A percentile compares a stretch with the other conserved stretches of the same genome.
These are phyloP conservation scores for Trametopsis cervina DNA, from an alignment of 768 basidiomycete genomes.

Conservation along the genomic window DNA sequence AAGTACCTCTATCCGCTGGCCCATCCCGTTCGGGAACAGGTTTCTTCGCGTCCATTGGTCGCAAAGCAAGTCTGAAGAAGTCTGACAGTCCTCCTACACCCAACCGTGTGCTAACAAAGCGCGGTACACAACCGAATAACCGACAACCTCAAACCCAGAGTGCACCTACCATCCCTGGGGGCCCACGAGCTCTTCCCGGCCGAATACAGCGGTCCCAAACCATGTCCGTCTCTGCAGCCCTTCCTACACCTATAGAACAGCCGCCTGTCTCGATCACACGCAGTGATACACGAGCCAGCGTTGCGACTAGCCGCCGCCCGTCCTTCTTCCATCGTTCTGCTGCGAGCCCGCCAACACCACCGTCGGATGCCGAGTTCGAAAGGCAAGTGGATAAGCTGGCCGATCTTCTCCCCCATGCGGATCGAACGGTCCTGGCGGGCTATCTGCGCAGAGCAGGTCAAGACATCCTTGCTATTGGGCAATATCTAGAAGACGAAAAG, in stretches of 20 bases:
- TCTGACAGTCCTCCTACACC: slow-evolving; percentile 27
- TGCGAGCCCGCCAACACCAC: slow-evolving; percentile 4
- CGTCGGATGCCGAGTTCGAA: slow-evolving; percentile 44
- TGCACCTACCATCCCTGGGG: slow-evolving; percentile 59
- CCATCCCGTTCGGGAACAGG: slow-evolving; percentile 40
- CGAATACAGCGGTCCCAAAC: slow-evolving; percentile 65
- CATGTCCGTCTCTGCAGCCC: slow-evolving; percentile 36
- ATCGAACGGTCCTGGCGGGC: slow-evolving; percentile 56
- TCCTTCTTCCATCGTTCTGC: slow-evolving; percentile 24
- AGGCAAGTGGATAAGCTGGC: slow-evolving; percentile 66
- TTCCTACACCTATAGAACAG: slow-evolving; percentile 27
- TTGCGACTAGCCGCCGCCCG: slow-evolving; percentile 19
- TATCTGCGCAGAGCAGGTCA: slow-evolving; percentile 72
- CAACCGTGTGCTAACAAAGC: slow-evolving; percentile 31
- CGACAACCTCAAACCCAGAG: slow-evolving; percentile 26
- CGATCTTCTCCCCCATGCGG: slow-evolving; percentile 67
- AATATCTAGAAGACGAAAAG: slow-evolving; percentile 80
- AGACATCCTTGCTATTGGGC: slow-evolving; percentile 80
- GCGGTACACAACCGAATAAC: slow-evolving; percentile 25
- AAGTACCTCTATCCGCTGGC: slow-evolving; percentile 16
- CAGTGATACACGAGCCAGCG: slow-evolving; percentile 24
- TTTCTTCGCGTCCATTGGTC: slow-evolving; percentile 71
- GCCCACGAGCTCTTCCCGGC: slow-evolving; percentile 59
- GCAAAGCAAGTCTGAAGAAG: slow-evolving; percentile 54
- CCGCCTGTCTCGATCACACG: slow-evolving; percentile 10